Conservation (phyloP, 1,284 basidiomycete species). For the Hypsizygus ulmarius region DNA sequence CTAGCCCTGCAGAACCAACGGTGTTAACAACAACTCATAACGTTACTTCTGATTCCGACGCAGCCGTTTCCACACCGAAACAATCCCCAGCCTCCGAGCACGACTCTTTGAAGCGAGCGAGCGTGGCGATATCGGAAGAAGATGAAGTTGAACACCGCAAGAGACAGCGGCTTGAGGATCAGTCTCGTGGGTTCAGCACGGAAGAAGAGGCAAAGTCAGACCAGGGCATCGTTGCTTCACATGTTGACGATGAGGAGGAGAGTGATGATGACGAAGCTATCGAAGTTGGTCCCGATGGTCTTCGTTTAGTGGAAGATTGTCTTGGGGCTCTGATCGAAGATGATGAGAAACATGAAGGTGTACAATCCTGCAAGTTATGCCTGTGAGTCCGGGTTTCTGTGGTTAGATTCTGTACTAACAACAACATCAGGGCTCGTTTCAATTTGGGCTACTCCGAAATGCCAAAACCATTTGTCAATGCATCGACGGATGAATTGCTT, state of each 20-base stretch:
- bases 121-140: neutral
- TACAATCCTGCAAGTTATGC: conserved; percentile 48
- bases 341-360: conserved; percentile 36
- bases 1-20: conserved; percentile 5
- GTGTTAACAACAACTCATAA: conserved; percentile 8
- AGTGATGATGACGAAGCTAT: conserved; percentile 33
- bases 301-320: conserved; percentile 40
- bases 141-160: conserved; percentile 13
- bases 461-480: conserved; percentile 29
- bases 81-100: conserved; percentile 3
- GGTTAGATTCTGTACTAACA: neutral
- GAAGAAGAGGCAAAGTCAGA: neutral
- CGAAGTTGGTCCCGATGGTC: conserved; percentile 37
- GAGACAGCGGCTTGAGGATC: conserved; percentile 15
- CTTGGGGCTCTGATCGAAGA: conserved; percentile 45
- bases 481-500: conserved; percentile 33
- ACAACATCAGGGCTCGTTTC: conserved; percentile 27
- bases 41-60: neutral
- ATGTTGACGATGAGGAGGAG: conserved; percentile 22
- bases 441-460: conserved; percentile 23
- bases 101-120: conserved; percentile 13
- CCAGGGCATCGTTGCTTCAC: neutral
- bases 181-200: neutral
- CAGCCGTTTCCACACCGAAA: conserved; percentile 2
- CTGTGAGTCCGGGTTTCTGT: conserved; percentile 35